These are phyloP conservation scores for Aechmea fasciata DNA, from an alignment of 176 grass and related monocot genomes.

Conservation along the genomic window DNA sequence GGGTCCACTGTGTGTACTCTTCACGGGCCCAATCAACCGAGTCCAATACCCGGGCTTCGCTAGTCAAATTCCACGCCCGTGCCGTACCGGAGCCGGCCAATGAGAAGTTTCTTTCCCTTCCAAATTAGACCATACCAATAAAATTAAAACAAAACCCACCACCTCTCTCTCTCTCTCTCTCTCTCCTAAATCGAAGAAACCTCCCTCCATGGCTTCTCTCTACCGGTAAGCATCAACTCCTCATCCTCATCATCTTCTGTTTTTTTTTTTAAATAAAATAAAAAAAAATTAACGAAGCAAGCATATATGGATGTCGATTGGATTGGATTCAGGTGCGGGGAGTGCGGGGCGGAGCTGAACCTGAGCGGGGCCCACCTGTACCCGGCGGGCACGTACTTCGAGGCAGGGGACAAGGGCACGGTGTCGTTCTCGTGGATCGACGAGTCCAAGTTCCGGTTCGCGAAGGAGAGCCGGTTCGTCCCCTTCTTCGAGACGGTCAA, in stretches of 20 bases:
- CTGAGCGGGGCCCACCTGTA: conserved; percentile 55
- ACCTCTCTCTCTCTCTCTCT: not conserved
- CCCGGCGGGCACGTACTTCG: conserved; percentile 56
- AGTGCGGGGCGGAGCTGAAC: conserved; percentile 68
- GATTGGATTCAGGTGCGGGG: conserved; percentile 27
- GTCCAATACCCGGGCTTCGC: no score
- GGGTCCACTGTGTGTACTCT: no score
- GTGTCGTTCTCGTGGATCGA: conserved; percentile 89
- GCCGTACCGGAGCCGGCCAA: no score
- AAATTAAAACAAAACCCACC: not conserved
- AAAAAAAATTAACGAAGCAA: no score
- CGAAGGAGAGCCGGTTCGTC: conserved; percentile 49
- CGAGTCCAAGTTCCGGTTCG: conserved; percentile 57
- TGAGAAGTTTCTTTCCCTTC: no score
- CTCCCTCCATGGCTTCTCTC: not conserved
- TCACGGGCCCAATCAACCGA: no score
- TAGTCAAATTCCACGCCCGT: no score
- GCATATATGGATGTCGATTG: no score
- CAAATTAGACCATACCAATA: no score
- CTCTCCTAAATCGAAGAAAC: not conserved
- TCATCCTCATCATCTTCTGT: not conserved
- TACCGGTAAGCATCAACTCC: not conserved
- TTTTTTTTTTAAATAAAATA: not conserved
- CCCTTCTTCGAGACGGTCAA: conserved; percentile 79
- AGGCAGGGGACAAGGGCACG: conserved; percentile 87